Conservation (phyloP, 2,329 filamentous ascomycete genomes). For the Corynespora cassiicola region DNA sequence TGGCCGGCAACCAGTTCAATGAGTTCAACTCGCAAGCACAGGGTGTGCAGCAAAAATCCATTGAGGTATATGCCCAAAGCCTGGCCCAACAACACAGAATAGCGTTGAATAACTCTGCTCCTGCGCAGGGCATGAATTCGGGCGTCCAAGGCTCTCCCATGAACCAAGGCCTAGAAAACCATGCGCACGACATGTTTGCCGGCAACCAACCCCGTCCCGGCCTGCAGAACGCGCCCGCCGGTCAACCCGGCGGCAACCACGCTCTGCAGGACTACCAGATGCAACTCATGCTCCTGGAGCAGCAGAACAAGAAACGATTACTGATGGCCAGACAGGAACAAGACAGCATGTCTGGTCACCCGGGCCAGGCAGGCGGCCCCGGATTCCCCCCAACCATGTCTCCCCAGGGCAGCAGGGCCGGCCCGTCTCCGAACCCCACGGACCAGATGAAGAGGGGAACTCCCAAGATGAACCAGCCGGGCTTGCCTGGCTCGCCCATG, state of each 20-base stretch:
- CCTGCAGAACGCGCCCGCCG: conserved; percentile 67
- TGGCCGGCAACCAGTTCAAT: conserved; percentile 80
- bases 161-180: conserved; percentile 61
- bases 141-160: conserved; percentile 85
- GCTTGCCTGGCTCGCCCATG: conserved; percentile 71
- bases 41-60: conserved; percentile 78
- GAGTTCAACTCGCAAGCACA: conserved; percentile 60
- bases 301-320: conserved; percentile 85
- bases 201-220: conserved; percentile 38
- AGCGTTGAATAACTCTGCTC: conserved; percentile 80
- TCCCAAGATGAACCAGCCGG: conserved; percentile 73
- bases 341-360: conserved; percentile 66
- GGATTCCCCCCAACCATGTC: conserved; percentile 72
- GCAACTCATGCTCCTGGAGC: conserved; percentile 85
- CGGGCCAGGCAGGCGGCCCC: conserved; percentile 52
- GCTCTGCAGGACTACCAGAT: conserved; percentile 88
- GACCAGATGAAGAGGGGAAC: conserved; percentile 82
- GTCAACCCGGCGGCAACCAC: conserved; percentile 70
- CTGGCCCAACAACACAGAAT: conserved; percentile 82
- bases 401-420: conserved; percentile 71
- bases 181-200: conserved; percentile 40
- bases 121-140: conserved; percentile 74
- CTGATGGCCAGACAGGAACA: conserved; percentile 85
- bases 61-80: conserved; percentile 86
- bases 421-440: conserved; percentile 76